Evolutionary conservation across 805 yeast genomes (phyloP), one percentile per base, ranked within the genome.

Genomic region (Metschnikowia gelsemii): DNA sequence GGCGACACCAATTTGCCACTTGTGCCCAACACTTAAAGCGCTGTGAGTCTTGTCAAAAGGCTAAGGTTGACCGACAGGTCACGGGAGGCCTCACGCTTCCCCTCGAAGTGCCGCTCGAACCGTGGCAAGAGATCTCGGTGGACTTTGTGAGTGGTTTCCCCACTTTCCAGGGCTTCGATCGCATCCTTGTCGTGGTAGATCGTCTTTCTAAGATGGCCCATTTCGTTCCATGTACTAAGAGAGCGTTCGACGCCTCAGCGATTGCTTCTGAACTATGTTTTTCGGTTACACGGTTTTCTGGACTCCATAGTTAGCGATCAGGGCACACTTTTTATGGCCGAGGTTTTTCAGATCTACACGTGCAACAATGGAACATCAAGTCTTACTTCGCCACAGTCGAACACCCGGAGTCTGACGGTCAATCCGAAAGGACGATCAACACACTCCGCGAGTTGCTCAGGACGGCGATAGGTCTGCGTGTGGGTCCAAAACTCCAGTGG

Each of bases 331-430:
- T 14, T 32, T 16, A 12, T 13, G 13, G n/a, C 6, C 6, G 11
- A 20, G n/a, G n/a, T n/a, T n/a, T n/a, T 32, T 25, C 18, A 22
- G n/a, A 9, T 20, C 18, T 22, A 2, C 22, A 20, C 20, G 20
- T 25, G 13, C 17, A 12, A 9, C 19, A n/a, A 1, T 32, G 35
- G 35, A 26, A 18, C 1, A 32, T 21, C 12, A 8, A 32, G 17
- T 12, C 26, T 3, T 16, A 26, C 8, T 32, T 32, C 17, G 16
- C 35, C 3, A 22, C 17, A 12, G n/a, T 8, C 2, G 19, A 22
- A 8, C 35, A 32, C 14, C 35, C 35, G 11, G 26, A 32, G 18
- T 21, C 35, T 12, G 35, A 32, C 14, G 35, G 35, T 1, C 35
- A 32, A 17, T 20, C 26, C 7, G 35, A 21, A 19, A 14, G 35